Evolutionary conservation across 2,329 filamentous ascomycete genomes (phyloP).

Genomic region (Seiridium cupressi): DNA sequence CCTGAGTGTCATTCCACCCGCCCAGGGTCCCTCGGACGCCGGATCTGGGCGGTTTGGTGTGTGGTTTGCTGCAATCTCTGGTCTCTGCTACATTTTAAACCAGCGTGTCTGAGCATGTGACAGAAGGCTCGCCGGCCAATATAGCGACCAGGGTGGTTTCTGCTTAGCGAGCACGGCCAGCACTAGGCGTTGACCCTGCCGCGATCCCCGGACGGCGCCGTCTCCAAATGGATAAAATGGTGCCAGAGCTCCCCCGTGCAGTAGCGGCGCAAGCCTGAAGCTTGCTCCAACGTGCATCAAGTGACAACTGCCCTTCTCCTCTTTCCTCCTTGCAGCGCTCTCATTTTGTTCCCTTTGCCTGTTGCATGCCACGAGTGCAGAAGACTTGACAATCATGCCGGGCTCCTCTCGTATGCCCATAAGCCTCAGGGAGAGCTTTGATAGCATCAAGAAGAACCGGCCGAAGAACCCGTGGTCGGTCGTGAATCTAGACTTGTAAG

Average conservation of each 20-base stretch:
- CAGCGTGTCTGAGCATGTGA: background rate
- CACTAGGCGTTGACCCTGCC: background rate
- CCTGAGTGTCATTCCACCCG: too few relatives aligned
- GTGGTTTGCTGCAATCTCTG: too few relatives aligned
- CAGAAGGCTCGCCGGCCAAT: background rate
- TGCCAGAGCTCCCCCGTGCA: background rate
- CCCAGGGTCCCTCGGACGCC: too few relatives aligned
- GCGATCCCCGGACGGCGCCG: background rate
- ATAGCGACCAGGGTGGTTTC: too few relatives aligned
- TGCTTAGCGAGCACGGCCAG: background rate
- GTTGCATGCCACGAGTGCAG: background rate
- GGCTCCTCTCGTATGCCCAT: conserved; percentile 70
- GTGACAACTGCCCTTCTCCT: background rate
- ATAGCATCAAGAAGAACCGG: conserved; percentile 55
- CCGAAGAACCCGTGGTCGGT: conserved; percentile 56
- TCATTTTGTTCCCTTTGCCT: background rate
- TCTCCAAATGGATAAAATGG: background rate
- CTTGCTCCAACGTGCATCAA: background rate
- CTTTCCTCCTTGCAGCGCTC: background rate
- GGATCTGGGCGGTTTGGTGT: too few relatives aligned
- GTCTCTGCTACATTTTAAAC: too few relatives aligned
- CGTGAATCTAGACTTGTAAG: conserved; percentile 69
- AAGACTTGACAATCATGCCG: conserved; percentile 45
- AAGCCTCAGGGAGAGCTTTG: conserved; percentile 67
- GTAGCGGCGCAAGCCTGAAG: background rate